Evolutionary conservation across 1,284 basidiomycete species (phyloP).

Genomic region (Abortiporus biennis): DNA sequence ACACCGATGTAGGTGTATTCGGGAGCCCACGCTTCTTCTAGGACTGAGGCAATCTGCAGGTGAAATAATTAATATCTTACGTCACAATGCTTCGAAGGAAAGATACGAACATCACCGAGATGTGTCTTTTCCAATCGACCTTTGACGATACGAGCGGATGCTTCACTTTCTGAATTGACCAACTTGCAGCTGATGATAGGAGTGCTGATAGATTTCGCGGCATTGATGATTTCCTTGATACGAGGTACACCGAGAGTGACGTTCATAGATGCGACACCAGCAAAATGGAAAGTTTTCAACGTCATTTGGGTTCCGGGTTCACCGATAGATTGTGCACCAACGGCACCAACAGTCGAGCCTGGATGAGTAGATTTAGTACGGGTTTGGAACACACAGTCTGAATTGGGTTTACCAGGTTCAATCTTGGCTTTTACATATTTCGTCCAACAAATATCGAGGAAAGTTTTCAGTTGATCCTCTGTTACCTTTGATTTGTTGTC

Average conservation of each 20-base stretch:
- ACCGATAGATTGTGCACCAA: conserved; percentile 98
- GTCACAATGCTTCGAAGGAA: conserved; percentile 2
- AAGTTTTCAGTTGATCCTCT: conserved; percentile 68
- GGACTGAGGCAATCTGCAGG: conserved; percentile 76
- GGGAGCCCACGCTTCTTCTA: conserved; percentile 95
- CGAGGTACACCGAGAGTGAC: conserved; percentile 98
- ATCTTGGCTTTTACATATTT: conserved; percentile 94
- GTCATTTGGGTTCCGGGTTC: conserved; percentile 99
- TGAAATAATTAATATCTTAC: background rate
- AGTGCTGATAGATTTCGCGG: conserved; percentile 93
- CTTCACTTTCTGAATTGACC: conserved; percentile 78
- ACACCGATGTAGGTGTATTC: conserved; percentile 92
- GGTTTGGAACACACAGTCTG: background rate
- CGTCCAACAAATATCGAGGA: conserved; percentile 85
- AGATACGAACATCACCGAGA: conserved; percentile 76
- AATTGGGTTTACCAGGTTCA: conserved; percentile 65
- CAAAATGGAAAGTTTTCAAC: conserved; percentile 99
- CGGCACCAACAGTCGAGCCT: conserved; percentile 97
- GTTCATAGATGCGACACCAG: conserved; percentile 99
- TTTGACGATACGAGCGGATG: conserved; percentile 96
- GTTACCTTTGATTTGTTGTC: conserved; percentile 93
- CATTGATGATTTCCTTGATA: conserved; percentile 99
- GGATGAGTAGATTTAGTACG: background rate
- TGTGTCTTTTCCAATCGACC: conserved; percentile 94
- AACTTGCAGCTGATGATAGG: conserved; percentile 98